Evolutionary conservation across 805 yeast genomes (phyloP), one percentile per base, ranked within the genome.

Genomic region (Candida alai): DNA sequence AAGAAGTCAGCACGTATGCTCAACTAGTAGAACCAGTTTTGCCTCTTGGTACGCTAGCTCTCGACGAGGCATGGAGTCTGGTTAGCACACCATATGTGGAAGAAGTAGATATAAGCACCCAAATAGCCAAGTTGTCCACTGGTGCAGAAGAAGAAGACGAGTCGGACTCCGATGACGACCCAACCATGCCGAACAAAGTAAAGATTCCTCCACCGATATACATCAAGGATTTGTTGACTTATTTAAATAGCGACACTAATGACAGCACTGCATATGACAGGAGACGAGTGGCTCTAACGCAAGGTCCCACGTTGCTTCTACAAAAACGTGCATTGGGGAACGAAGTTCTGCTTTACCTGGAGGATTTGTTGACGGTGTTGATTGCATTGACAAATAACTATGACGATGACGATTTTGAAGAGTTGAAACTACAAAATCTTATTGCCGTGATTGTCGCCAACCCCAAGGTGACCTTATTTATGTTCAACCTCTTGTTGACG

Each of bases 171-270:
- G 81, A 70, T 15, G 74, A 68, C 22, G 77, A 70, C 41, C 73
- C 76, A 0, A 58, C 77, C 0, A 38, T 70, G 3, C 58, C 58
- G 1, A 47, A 58, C 10, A 49, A 52, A 5, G 52, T 54, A 2
- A 58, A 52, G 4, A 62, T 75, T 0, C 50, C 68, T 0, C 54
- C 61, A 2, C 88, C 87, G 0, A 67, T 85, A 2, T 90, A 86
- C 47, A 57, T 90, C 24, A 80, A 83, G 43, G 95, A 87, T 41
- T 59, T 89, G 14, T 48, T 86, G 4, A 56, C 62, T 10, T 83
- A 80, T 45, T 62, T 83, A 12, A 60, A 62, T 8, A 63, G 68
- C 0, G 72, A 72, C 19, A 57, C 65, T 4, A 65, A 64, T 13
- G 69, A 68, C 28, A 55, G 65, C 3, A 66, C 60, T 30, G 77